A percentile compares a stretch with the other conserved stretches of the same genome.
phyloP scores from a whole-genome alignment of 2,329 filamentous ascomycete species.

The Purpureocillium lavendulum region DNA sequence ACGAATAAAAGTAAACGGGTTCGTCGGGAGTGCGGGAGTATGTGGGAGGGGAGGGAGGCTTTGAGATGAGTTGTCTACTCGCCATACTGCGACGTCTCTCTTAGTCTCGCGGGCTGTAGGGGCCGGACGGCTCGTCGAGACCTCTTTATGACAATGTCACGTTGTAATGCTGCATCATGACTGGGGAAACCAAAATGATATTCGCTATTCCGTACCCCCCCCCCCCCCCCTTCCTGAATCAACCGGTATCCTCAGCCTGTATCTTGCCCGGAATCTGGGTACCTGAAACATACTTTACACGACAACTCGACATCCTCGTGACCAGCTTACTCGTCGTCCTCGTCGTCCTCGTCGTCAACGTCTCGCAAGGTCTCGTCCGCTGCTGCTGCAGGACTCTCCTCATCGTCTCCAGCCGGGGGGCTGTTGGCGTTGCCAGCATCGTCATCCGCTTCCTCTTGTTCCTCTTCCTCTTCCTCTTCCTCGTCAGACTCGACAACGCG shows the following conservation, averaged over 20 bases:
- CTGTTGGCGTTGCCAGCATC: slow-evolving; percentile 9
- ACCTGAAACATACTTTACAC: background rate
- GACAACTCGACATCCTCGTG: background rate
- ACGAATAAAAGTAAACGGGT: too few relatives aligned
- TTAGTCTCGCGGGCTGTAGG: too few relatives aligned
- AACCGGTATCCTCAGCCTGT: too few relatives aligned
- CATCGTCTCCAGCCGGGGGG: slow-evolving; percentile 15
- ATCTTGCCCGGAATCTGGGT: background rate
- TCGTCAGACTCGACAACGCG: slow-evolving; percentile 48
- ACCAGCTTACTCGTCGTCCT: slow-evolving; percentile 7
- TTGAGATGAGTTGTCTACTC: too few relatives aligned
- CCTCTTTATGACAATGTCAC: too few relatives aligned
- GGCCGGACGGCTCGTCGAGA: too few relatives aligned
- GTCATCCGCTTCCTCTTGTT: slow-evolving; percentile 10
- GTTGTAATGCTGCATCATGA: too few relatives aligned
- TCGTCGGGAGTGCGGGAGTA: too few relatives aligned
- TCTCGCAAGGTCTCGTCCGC: slow-evolving; percentile 34
- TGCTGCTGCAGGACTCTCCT: slow-evolving; percentile 14
- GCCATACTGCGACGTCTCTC: too few relatives aligned
- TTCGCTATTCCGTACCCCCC: background rate
- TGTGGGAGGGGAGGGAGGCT: too few relatives aligned
- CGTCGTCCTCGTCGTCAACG: slow-evolving; percentile 21
- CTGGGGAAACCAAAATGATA: background rate
- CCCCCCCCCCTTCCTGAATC: background rate
- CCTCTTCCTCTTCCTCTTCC: slow-evolving; percentile 29